A percentile compares a stretch with the other conserved stretches of the same genome.
These are phyloP conservation scores for Cryphonectria japonica DNA, from an alignment of 2,329 filamentous ascomycete genomes.

Conservation along the genomic window DNA sequence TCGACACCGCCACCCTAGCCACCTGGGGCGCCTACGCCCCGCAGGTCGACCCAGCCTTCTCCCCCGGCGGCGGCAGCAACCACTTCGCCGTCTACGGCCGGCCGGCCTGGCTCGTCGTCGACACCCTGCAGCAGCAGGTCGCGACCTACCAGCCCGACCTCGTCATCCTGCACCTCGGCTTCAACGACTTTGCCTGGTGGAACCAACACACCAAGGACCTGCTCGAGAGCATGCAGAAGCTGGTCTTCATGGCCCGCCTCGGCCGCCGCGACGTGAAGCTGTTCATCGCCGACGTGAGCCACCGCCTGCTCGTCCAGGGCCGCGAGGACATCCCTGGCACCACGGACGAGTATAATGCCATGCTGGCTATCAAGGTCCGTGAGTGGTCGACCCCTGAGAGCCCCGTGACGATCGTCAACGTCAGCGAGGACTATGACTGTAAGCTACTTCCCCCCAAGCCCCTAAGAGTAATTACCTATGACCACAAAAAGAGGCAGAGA, in stretches of 20 bases:
- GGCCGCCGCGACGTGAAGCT: constrained; percentile 36
- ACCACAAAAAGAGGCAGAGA: no score
- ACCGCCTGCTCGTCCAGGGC: constrained; percentile 33
- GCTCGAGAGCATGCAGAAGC: constrained; percentile 32
- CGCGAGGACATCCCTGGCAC: constrained; percentile 34
- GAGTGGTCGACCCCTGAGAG: constrained; percentile 36
- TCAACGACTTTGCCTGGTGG: constrained; percentile 41
- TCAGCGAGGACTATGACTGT: constrained; percentile 40
- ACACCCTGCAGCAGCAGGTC: constrained; percentile 36
- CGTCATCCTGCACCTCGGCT: constrained; percentile 41
- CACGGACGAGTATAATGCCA: constrained; percentile 36
- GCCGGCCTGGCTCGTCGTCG: constrained; percentile 38
- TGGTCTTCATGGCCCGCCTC: constrained; percentile 39
- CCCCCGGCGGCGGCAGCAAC: constrained; percentile 34
- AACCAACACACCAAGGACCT: constrained; percentile 30
- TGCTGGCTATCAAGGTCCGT: constrained; percentile 33
- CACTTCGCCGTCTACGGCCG: constrained; percentile 43
- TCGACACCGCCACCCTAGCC: constrained; percentile 21
- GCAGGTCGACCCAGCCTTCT: constrained; percentile 28
- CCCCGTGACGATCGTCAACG: constrained; percentile 39
- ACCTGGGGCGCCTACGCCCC: constrained; percentile 26
- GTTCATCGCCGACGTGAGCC: constrained; percentile 38
- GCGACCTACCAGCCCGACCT: constrained; percentile 38
- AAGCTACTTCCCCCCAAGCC: constrained; percentile 11
- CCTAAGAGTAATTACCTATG: no score